Evolutionary conservation across 148 eudicot species (phyloP).

Genomic region (Vaccinium myrtillus): DNA sequence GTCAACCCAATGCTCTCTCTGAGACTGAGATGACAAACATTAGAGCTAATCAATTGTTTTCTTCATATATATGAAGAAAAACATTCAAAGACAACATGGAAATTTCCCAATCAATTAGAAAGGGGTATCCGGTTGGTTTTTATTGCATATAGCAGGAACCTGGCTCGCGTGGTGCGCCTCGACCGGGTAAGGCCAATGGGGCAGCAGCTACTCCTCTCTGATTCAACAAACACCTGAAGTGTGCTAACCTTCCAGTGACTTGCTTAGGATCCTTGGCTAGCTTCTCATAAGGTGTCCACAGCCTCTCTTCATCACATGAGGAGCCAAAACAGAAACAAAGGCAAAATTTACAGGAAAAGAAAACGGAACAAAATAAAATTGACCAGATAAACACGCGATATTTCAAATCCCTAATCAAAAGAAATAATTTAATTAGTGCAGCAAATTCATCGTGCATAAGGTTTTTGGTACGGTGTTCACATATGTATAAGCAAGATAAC

Average conservation of each 20-base stretch:
- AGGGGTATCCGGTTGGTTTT: neutral
- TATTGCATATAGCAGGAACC: conserved; percentile 74
- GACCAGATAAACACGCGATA: neutral
- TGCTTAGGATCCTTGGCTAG: conserved; percentile 59
- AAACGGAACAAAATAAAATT: neutral
- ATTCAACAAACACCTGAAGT: conserved; percentile 80
- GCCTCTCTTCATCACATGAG: conserved; percentile 54
- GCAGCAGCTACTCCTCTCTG: conserved; percentile 92
- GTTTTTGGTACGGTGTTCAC: neutral
- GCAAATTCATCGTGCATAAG: neutral
- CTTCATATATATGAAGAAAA: neutral
- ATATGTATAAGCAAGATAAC: neutral
- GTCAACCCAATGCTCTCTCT: too few species aligned
- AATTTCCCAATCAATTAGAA: neutral
- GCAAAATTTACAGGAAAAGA: neutral
- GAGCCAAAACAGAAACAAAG: neutral
- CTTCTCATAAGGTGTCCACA: conserved; percentile 65
- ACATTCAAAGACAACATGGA: neutral
- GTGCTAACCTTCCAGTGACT: conserved; percentile 56
- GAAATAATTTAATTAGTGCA: too few species aligned
- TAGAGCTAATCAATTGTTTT: neutral
- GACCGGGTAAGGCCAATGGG: conserved; percentile 61
- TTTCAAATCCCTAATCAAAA: neutral
- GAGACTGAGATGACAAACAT: neutral
- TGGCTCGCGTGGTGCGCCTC: conserved; percentile 61